Conservation (phyloP, 306 rosid genomes). For the barrel medic (Medicago truncatula) region MtrunA17r5.0-ANR NC_053042.1:36081001-36081500, state of each 20-base stretch:
- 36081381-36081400: constrained; percentile 38
- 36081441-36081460: constrained; percentile 82
- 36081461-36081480: constrained; percentile 63
- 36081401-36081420: constrained; percentile 39
- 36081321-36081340: constrained; percentile 8
- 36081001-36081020: no score
- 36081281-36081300: neutral
- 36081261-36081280: constrained; percentile 45
- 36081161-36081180: constrained; percentile 22
- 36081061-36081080: no score
- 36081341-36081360: neutral
- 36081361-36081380: constrained; percentile 29
- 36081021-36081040: no score
- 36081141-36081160: neutral
- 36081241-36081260: constrained; percentile 9
- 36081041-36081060: no score
- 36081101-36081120: neutral
- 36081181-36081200: constrained; percentile 33
- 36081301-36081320: constrained; percentile 43
- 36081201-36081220: constrained; percentile 46
- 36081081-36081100: neutral
- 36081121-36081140: neutral
- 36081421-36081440: constrained; percentile 89
- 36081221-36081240: constrained; percentile 41
- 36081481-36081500: constrained; percentile 63